Percentiles rank a stretch among this genome's conserved stretches.
phyloP scores from a whole-genome alignment of 2,329 filamentous ascomycete genomes.

The Trichoderma gracile region DNA sequence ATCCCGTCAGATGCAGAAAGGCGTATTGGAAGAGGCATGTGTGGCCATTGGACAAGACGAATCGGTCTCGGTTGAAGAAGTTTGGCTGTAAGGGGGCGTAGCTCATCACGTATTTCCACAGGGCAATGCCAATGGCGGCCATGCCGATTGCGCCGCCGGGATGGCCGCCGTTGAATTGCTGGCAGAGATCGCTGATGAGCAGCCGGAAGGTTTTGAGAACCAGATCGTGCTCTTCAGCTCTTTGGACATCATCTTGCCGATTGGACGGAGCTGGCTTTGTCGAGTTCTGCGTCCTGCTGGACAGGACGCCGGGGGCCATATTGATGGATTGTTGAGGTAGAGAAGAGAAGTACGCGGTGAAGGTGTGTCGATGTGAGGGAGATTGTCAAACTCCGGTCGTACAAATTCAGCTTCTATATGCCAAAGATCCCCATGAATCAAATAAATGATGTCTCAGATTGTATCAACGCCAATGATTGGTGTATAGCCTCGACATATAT shows the following conservation, averaged over 20 bases:
- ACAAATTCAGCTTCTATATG: not conserved
- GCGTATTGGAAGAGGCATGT: slow-evolving; percentile 56
- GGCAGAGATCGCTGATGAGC: slow-evolving; percentile 20
- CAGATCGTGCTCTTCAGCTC: not conserved
- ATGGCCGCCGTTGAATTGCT: slow-evolving; percentile 34
- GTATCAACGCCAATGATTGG: not conserved
- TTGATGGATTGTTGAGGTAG: not conserved
- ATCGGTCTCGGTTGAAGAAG: slow-evolving; percentile 63
- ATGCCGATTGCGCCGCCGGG: slow-evolving; percentile 56
- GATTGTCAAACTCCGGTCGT: not conserved
- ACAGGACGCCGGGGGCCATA: slow-evolving; percentile 9
- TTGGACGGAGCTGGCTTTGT: not conserved
- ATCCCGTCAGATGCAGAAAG: slow-evolving; percentile 55
- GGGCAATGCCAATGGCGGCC: slow-evolving; percentile 60
- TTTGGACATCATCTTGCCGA: not conserved
- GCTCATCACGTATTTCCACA: slow-evolving; percentile 63
- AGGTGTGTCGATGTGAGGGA: too few relatives aligned
- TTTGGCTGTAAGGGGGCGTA: slow-evolving; percentile 57
- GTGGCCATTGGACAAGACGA: slow-evolving; percentile 63
- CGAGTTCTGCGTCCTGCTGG: not conserved
- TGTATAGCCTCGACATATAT: not conserved
- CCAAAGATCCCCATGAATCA: too few relatives aligned
- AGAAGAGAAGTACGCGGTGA: too few relatives aligned
- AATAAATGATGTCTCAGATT: not conserved
- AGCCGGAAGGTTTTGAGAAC: slow-evolving; percentile 12